Base-by-base conservation (phyloP, 2,329 filamentous ascomycete genomes). In the Davidsoniella australis region DNA sequence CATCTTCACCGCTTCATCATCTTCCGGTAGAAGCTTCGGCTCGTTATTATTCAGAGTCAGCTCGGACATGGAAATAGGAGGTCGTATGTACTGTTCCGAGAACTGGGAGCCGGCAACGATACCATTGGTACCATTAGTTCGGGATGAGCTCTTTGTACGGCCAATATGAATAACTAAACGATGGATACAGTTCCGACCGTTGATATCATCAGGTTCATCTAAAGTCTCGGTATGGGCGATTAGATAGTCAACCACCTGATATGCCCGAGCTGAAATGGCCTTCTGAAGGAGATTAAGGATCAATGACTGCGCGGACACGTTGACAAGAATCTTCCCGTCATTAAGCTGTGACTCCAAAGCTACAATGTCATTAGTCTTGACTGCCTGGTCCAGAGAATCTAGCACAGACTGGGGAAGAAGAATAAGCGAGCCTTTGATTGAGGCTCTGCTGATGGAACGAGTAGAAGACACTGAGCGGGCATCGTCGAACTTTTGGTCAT, bases 101-200 rank as follows among this genome's bases (percentile, higher is more conserved):
- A 53, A 50, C 17, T 50, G 51, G 6, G 47, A 44, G 38, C 47
- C 51, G 10, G 51, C 51, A 42, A 49, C 43, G n/a, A 52, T 52
- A 8, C 47, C 43, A 50, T 44, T 49, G 6, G 29, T n/a, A 8
- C 37, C 42, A 5, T 41, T 46, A 4, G 41, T 49, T 20, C 47
- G 24, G 5, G 42, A 40, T 0, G 64, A 60, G 1, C 68, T 68
- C 54, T 75, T 75, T n/a, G 81, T 78, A 45, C 89, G 79, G 16
- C 89, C 88, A 57, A 95, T 93, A 17, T 88, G 81, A 53, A 96
- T 93, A 40, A 98, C 82, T 2, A 96, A 70, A 7, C 91, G 80
- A 62, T 98, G 91, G 45, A 98, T 77, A 61, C 86, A 91, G 61
- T 95, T 98, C 10, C 91, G 81, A 58, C 82, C 80, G 64, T 96